Base-by-base conservation (phyloP, 129 eudicot genomes). In the Oenanthe sinensis region DNA sequence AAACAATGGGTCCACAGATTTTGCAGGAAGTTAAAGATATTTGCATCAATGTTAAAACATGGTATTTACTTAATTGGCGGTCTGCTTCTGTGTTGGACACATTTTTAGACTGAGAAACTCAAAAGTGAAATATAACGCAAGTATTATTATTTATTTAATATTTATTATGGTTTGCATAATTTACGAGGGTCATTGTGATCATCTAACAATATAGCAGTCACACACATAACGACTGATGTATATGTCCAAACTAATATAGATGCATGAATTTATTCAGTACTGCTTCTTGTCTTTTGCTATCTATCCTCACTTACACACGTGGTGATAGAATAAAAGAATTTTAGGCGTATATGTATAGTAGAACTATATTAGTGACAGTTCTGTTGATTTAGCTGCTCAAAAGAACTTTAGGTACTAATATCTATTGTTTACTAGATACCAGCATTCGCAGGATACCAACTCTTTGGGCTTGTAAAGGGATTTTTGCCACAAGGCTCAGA, bases 381-480 rank as follows among this genome's bases (percentile, higher is more conserved):
- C 2, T 43, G 19, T 67, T 67, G 17, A 44, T n/a, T 20, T n/a
- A 19, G 28, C 50, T 72, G 76, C 20, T 33, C 55, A 72, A 44
- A n/a, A 22, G 37, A 24, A 74, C 13, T 46, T 44, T 46, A 26
- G 40, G 19, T 30, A 46, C 68, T 40, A 17, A 42, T n/a, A 6
- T 74, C 4, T 1, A 26, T 67, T 30, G 12, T 77, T 71, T 11
- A 82, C 19, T 84, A 92, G 99, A 95, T 95, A 84, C 97, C 99
- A 24, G 99, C 80, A 75, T 93, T 89, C 80, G 98, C 97, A 65
- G 90, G 86, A 30, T 95, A 95, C 74, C 83, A 95, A 82, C 88
- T 88, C 44, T 90, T 84, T 83, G 96, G 96, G 45, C 81, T 95
- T 77, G 82, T 90, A 45, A 95, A 87, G 84, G 99, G 96, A 40